Percentiles rank a stretch among this genome's conserved stretches.
phyloP scores from a whole-genome alignment of 2,329 filamentous ascomycete species.

The Arthroderma uncinatum region DNA sequence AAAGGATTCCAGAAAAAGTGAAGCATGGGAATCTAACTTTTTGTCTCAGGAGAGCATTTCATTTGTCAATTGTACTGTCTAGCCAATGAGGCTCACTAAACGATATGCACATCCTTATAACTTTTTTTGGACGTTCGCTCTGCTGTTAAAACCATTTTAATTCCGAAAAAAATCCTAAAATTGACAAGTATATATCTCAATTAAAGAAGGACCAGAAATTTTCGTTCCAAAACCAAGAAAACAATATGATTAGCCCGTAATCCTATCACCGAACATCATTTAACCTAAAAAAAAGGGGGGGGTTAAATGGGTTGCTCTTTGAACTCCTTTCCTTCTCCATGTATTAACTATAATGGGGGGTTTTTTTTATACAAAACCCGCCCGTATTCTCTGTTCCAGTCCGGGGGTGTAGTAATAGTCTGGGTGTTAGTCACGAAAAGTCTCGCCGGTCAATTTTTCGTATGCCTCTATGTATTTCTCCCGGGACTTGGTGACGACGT shows the following conservation, averaged over 20 bases:
- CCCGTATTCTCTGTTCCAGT: slow-evolving; percentile 5
- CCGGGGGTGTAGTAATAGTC: neutral
- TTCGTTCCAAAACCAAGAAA: neutral
- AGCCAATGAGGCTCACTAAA: neutral
- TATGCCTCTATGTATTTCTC: slow-evolving; percentile 68
- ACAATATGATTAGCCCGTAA: neutral
- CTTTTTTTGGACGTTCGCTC: too few relatives aligned
- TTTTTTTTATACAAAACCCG: slow-evolving; percentile 12
- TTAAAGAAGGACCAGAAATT: neutral
- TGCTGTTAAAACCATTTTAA: too few relatives aligned
- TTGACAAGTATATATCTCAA: neutral
- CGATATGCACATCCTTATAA: neutral
- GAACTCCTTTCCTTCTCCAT: neutral
- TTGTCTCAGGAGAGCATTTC: too few relatives aligned
- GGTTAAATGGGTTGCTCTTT: neutral
- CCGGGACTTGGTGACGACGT: slow-evolving; percentile 57
- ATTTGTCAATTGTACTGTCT: too few relatives aligned
- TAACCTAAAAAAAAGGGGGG: neutral
- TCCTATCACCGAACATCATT: neutral
- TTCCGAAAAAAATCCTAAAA: neutral
- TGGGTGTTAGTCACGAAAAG: slow-evolving; percentile 7
- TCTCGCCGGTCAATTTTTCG: slow-evolving; percentile 53
- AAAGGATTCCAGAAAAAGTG: slow-evolving; percentile 26
- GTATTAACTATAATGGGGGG: slow-evolving; percentile 5
- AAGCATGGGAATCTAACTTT: neutral